Conservation (phyloP, 2,329 filamentous ascomycete species). For the Sphaerulina vaccinii region DNA sequence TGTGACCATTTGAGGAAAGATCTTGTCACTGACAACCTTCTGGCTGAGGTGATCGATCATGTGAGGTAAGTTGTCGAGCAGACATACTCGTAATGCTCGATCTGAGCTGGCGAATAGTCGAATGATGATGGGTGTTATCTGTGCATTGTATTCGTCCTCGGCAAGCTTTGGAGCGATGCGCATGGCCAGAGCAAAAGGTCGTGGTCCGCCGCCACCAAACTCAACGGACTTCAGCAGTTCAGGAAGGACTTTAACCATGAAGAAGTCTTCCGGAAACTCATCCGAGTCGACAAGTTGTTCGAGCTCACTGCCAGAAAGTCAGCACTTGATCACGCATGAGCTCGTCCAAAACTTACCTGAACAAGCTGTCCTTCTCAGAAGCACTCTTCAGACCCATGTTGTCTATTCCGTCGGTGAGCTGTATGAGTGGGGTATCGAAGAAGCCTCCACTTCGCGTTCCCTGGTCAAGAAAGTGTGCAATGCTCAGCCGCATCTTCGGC, state of each 20-base stretch:
- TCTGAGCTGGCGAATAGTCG: conserved; percentile 89
- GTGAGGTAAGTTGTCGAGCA: conserved; percentile 80
- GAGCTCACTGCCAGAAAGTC: conserved; percentile 58
- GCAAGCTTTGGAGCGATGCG: conserved; percentile 86
- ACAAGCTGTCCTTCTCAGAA: conserved; percentile 77
- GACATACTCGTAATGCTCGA: conserved; percentile 82
- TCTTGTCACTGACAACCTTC: conserved; percentile 90
- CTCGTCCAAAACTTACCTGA: conserved; percentile 55
- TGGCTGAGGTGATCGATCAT: conserved; percentile 91
- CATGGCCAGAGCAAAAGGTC: conserved; percentile 82
- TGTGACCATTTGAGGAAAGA: conserved; percentile 94
- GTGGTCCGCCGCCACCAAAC: conserved; percentile 91
- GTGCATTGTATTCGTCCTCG: conserved; percentile 83
- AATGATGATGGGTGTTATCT: conserved; percentile 81
- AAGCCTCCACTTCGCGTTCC: conserved; percentile 79
- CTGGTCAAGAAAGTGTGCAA: conserved; percentile 85
- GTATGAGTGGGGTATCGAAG: conserved; percentile 90
- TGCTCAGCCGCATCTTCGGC: conserved; percentile 81
- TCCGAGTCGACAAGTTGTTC: conserved; percentile 71
- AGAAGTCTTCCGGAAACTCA: conserved; percentile 96
- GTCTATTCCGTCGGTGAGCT: conserved; percentile 88
- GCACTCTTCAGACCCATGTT: conserved; percentile 86
- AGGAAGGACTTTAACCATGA: conserved; percentile 93
- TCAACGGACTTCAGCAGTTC: conserved; percentile 98
- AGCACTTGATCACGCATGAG: neutral